Evolutionary conservation across 2,329 filamentous ascomycete species (phyloP).

Genomic region (Thelonectria olida): DNA sequence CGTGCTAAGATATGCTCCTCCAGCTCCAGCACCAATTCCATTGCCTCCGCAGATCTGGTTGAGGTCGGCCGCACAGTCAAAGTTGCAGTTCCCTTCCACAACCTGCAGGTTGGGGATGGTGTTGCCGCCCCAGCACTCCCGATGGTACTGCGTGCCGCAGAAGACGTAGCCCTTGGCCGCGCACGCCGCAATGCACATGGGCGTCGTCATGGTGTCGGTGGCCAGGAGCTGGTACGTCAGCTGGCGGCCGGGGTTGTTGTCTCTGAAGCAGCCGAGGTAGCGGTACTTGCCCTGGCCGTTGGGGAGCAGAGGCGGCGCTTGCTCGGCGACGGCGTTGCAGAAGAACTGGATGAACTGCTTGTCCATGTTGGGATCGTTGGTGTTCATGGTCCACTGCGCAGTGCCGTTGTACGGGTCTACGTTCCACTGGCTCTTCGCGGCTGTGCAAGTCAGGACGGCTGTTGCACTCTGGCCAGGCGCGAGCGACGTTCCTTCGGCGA

Average conservation of each 20-base stretch:
- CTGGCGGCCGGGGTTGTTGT: conserved; percentile 65
- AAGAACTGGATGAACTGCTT: conserved; percentile 63
- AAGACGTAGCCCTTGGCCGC: conserved; percentile 47
- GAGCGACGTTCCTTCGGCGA: conserved; percentile 64
- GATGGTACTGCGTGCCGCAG: conserved; percentile 59
- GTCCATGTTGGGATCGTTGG: conserved; percentile 60
- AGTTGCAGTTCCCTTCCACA: conserved; percentile 59
- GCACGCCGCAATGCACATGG: conserved; percentile 57
- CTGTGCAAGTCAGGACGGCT: conserved; percentile 63
- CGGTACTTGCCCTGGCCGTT: conserved; percentile 58
- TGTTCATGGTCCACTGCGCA: conserved; percentile 66
- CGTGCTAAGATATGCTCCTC: conserved; percentile 57
- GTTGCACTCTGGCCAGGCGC: conserved; percentile 59
- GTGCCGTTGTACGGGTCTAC: conserved; percentile 57
- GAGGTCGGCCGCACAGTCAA: conserved; percentile 57
- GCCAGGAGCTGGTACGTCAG: conserved; percentile 54
- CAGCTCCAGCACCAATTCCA: conserved; percentile 43
- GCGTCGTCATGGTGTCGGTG: conserved; percentile 52
- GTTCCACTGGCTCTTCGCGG: conserved; percentile 67
- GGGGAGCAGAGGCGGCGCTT: conserved; percentile 57
- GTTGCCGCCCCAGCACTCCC: conserved; percentile 65
- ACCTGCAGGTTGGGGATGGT: conserved; percentile 55
- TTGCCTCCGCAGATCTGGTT: conserved; percentile 65
- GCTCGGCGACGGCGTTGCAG: conserved; percentile 61
- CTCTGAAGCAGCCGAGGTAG: conserved; percentile 64